Conservation (phyloP, 768 basidiomycete species). For the Chalciporus pseudorubinellus region DNA sequence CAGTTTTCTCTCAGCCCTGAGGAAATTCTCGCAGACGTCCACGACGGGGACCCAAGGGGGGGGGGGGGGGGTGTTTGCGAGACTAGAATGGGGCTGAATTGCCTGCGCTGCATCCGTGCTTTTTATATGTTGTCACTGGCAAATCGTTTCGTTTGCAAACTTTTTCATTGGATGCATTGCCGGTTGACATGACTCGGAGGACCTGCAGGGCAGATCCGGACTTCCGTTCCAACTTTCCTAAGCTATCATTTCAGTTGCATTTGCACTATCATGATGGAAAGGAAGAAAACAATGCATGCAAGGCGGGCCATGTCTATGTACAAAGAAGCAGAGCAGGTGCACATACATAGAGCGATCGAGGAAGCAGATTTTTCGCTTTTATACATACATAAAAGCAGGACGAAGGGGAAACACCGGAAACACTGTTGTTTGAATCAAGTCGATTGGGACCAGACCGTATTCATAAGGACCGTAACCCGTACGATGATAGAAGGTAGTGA, state of each 20-base stretch:
- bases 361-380: slow-evolving; percentile 8
- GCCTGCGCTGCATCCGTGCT: background rate
- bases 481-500: slow-evolving; percentile 5
- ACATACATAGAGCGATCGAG: slow-evolving; percentile 4
- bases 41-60: background rate
- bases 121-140: background rate
- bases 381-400: slow-evolving; percentile 13
- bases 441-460: slow-evolving; percentile 8
- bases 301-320: slow-evolving; percentile 10
- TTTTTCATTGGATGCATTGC: slow-evolving; percentile 7
- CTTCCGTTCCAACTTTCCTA: too few species aligned
- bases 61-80: slow-evolving; percentile 6
- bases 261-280: background rate
- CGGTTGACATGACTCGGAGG: too few species aligned
- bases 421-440: slow-evolving; percentile 10
- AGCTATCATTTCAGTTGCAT: background rate
- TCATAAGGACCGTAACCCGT: slow-evolving; percentile 9
- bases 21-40: slow-evolving; percentile 30
- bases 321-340: slow-evolving; percentile 8
- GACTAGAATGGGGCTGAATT: slow-evolving; percentile 24
- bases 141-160: background rate
- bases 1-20: slow-evolving; percentile 21
- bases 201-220: too few species aligned
- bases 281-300: background rate
- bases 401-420: background rate